Evolutionary conservation across 768 basidiomycete genomes (phyloP).

Genomic region (Tremella fuciformis): DNA sequence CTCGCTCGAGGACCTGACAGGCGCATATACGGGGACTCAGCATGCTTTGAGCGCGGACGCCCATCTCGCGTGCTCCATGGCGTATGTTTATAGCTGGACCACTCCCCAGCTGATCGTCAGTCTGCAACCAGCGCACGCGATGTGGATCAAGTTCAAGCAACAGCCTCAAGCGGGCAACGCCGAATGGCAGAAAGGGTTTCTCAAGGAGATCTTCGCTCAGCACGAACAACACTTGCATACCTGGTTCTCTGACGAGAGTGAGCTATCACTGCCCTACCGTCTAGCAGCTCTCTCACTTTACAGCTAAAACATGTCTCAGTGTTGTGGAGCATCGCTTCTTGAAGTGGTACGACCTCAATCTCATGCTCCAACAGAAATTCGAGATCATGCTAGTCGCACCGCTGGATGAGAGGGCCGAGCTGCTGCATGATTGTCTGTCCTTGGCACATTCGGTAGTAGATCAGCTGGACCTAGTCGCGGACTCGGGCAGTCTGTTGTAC

Average conservation of each 20-base stretch:
- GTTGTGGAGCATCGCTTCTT: not conserved
- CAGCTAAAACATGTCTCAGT: not conserved
- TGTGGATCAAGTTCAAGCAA: constrained; percentile 6
- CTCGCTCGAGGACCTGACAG: not conserved
- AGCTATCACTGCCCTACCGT: not conserved
- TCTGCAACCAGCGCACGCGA: not conserved
- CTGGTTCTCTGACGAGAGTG: constrained; percentile 3
- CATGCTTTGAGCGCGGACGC: constrained; percentile 1
- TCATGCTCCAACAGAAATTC: not conserved
- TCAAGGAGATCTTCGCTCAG: not conserved
- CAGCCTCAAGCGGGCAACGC: not conserved
- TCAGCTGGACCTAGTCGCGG: not conserved
- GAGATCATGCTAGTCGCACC: not conserved
- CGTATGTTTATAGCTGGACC: not conserved
- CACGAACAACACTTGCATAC: not conserved
- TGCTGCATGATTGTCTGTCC: not conserved
- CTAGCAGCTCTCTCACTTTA: not conserved
- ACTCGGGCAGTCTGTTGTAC: not conserved
- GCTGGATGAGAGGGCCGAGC: not conserved
- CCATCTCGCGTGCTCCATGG: constrained; percentile 9
- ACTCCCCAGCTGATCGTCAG: not conserved
- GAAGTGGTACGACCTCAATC: constrained; percentile 7
- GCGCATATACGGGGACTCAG: constrained; percentile 8
- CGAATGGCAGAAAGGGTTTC: not conserved
- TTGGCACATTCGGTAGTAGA: not conserved